phyloP scores from a whole-genome alignment of 1,284 basidiomycete genomes.

The Trametes versicolor region DNA sequence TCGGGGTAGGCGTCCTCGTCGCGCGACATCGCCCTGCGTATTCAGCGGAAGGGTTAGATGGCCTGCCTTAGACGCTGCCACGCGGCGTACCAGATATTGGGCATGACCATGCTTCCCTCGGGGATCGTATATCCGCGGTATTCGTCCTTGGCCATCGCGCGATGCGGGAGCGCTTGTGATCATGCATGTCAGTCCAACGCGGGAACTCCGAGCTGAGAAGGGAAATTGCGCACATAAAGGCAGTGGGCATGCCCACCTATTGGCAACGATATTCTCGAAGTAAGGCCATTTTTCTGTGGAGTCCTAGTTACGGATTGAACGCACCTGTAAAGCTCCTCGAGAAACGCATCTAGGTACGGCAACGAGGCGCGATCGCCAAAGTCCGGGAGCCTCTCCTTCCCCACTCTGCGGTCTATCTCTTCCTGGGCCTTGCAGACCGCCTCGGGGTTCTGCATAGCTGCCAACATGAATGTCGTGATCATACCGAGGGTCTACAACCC shows the following conservation, averaged over 20 bases:
- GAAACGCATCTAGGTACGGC: conserved; percentile 52
- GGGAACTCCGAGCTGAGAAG: no score
- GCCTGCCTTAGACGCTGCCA: no score
- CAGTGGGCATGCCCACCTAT: conserved; percentile 29
- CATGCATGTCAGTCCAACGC: background rate
- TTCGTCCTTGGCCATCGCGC: conserved; percentile 53
- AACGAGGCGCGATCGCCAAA: conserved; percentile 31
- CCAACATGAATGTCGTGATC: conserved; percentile 22
- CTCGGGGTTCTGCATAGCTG: conserved; percentile 30
- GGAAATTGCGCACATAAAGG: conserved; percentile 19
- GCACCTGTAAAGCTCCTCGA: conserved; percentile 59
- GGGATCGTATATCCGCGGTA: conserved; percentile 58
- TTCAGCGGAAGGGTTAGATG: background rate
- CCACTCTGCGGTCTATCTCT: conserved; percentile 33
- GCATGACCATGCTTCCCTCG: conserved; percentile 54
- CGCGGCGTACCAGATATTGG: conserved; percentile 54
- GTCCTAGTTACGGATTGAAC: conserved; percentile 12
- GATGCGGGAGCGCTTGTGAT: conserved; percentile 28
- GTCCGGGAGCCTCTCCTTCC: conserved; percentile 29
- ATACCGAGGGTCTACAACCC: background rate
- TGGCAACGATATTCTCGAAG: background rate
- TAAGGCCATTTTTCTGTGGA: background rate
- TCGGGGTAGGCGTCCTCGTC: conserved; percentile 35
- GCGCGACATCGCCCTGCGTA: conserved; percentile 41
- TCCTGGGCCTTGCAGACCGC: conserved; percentile 27